These are phyloP conservation scores for Aureobasidium melanogenum DNA, from an alignment of 2,329 filamentous ascomycete species.

Conservation along the genomic window DNA sequence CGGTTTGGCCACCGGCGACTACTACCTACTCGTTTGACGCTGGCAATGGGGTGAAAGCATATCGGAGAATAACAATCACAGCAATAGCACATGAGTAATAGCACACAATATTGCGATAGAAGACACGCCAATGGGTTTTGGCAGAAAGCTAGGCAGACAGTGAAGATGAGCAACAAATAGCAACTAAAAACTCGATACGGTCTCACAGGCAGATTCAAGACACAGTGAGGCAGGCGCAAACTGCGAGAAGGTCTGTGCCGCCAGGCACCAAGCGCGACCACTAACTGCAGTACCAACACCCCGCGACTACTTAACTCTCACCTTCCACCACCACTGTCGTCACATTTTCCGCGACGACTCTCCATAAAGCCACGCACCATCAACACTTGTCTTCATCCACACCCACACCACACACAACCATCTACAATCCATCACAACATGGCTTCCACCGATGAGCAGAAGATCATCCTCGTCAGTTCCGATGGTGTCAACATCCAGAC, in stretches of 20 bases:
- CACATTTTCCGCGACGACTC: neutral
- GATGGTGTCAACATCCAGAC: slow-evolving; percentile 38
- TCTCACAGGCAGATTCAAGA: neutral
- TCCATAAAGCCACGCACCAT: neutral
- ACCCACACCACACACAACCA: neutral
- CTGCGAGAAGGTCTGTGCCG: neutral
- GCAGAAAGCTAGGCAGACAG: neutral
- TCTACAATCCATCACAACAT: slow-evolving; percentile 19
- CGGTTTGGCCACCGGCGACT: neutral
- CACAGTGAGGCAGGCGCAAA: slow-evolving; percentile 2
- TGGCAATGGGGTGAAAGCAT: neutral
- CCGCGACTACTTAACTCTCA: neutral
- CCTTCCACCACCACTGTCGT: neutral
- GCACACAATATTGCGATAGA: neutral
- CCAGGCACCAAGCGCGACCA: neutral
- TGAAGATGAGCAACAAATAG: neutral
- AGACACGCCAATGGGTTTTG: neutral
- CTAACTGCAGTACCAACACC: neutral
- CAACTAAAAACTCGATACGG: neutral
- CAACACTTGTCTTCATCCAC: slow-evolving; percentile 1
- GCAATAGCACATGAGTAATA: neutral
- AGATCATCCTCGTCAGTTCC: slow-evolving; percentile 36
- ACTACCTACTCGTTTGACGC: neutral
- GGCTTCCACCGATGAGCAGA: slow-evolving; percentile 26
- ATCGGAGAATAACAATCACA: neutral